Evolutionary conservation across 2,329 filamentous ascomycete species (phyloP).

Genomic region (Colletotrichum sublineola): DNA sequence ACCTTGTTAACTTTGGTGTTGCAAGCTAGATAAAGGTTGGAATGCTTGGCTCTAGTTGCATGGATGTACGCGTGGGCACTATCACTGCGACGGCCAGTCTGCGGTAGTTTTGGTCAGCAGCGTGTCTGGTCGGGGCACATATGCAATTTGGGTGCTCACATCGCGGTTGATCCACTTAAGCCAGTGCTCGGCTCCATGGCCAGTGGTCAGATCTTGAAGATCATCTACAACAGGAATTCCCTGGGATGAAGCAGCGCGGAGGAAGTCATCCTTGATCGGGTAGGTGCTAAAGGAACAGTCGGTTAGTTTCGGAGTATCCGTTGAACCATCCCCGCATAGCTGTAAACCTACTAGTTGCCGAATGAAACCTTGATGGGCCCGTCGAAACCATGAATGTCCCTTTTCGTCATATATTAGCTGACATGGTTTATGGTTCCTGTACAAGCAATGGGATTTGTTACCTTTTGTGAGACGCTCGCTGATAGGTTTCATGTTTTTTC

Average conservation of each 20-base stretch:
- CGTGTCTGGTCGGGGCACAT: background rate
- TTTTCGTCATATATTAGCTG: conserved; percentile 43
- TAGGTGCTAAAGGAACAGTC: conserved; percentile 66
- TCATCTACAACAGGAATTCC: conserved; percentile 82
- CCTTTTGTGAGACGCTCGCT: conserved; percentile 72
- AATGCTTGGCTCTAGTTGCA: conserved; percentile 77
- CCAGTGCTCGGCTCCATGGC: conserved; percentile 83
- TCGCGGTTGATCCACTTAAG: conserved; percentile 87
- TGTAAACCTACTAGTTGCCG: conserved; percentile 70
- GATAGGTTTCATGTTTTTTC: conserved; percentile 86
- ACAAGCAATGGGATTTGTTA: conserved; percentile 45
- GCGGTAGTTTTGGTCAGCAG: conserved; percentile 27
- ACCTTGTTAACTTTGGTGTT: conserved; percentile 86
- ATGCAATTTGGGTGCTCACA: conserved; percentile 49
- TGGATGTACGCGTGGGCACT: conserved; percentile 85
- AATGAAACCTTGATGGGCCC: conserved; percentile 88
- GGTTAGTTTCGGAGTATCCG: conserved; percentile 18
- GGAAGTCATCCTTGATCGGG: conserved; percentile 85
- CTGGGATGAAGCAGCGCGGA: conserved; percentile 78
- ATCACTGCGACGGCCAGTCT: conserved; percentile 80
- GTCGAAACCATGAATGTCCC: conserved; percentile 80
- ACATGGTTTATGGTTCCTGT: background rate
- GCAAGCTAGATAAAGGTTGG: conserved; percentile 78
- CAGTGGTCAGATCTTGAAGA: conserved; percentile 78
- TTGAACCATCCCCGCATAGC: background rate